phyloP scores from a whole-genome alignment of 1,139 yeast genomes.

The Candida tropicalis region DNA sequence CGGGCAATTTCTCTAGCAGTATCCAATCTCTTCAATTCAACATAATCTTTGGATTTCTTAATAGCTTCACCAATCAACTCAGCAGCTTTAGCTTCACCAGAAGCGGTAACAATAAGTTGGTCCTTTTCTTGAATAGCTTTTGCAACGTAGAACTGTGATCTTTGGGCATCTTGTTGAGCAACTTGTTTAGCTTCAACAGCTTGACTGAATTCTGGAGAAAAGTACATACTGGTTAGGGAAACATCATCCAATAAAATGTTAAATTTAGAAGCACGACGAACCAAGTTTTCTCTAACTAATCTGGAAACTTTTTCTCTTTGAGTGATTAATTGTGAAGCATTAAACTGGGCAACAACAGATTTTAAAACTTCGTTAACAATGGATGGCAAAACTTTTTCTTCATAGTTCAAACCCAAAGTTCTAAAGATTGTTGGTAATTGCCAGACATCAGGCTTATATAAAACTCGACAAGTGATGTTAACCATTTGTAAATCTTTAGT shows the following conservation, averaged over 20 bases:
- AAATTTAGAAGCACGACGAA: slow-evolving; percentile 90
- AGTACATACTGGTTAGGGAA: slow-evolving; percentile 92
- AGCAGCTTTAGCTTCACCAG: slow-evolving; percentile 98
- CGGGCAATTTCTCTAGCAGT: slow-evolving; percentile 96
- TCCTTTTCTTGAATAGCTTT: slow-evolving; percentile 98
- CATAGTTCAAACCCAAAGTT: slow-evolving; percentile 92
- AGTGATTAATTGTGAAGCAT: slow-evolving; percentile 95
- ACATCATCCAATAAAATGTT: slow-evolving; percentile 91
- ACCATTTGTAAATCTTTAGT: slow-evolving; percentile 99
- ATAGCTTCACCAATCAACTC: slow-evolving; percentile 98
- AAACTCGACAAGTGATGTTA: slow-evolving; percentile 95
- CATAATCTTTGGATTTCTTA: slow-evolving; percentile 92
- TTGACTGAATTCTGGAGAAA: slow-evolving; percentile 94
- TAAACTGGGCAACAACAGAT: slow-evolving; percentile 96
- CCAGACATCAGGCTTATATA: slow-evolving; percentile 81
- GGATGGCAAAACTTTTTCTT: slow-evolving; percentile 94
- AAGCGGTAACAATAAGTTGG: slow-evolving; percentile 92
- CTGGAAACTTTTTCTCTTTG: slow-evolving; percentile 96
- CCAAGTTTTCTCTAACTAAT: slow-evolving; percentile 85
- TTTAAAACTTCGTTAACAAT: slow-evolving; percentile 96
- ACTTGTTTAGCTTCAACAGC: slow-evolving; percentile 99
- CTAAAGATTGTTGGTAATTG: slow-evolving; percentile 85
- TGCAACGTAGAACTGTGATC: slow-evolving; percentile 96
- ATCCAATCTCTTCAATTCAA: slow-evolving; percentile 93
- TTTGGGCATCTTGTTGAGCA: slow-evolving; percentile 99